A percentile compares a stretch with the other conserved stretches of the same genome.
Evolutionary conservation across 331 rosid genomes (phyloP).

Genomic region (Cydonia oblonga): DNA sequence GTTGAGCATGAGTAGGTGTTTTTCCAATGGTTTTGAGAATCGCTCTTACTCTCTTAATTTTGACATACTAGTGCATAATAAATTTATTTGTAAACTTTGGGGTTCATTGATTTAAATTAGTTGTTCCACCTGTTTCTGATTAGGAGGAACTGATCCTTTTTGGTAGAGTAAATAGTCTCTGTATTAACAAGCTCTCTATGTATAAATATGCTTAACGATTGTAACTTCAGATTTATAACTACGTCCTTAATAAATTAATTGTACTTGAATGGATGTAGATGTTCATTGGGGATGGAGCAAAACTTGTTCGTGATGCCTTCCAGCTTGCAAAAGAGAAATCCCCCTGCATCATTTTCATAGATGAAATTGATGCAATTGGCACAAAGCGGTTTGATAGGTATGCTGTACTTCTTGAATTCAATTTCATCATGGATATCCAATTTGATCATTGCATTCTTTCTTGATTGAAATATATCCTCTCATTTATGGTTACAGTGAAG

Average conservation of each 20-base stretch:
- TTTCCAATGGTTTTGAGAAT: not conserved
- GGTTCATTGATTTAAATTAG: not conserved
- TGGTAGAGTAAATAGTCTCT: not conserved
- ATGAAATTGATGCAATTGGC: constrained; percentile 96
- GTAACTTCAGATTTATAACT: not conserved
- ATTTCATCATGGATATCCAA: not conserved
- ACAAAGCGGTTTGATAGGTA: constrained; percentile 97
- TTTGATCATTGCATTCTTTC: not conserved
- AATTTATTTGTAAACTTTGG: not conserved
- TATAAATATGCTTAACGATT: not conserved
- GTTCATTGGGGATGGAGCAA: constrained; percentile 95
- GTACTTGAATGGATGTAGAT: constrained; percentile 34
- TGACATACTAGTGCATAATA: not conserved
- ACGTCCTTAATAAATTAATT: not conserved
- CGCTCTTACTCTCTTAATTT: too few species aligned
- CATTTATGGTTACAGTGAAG: constrained; percentile 50
- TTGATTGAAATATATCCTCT: constrained; percentile 9
- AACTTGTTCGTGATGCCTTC: constrained; percentile 94
- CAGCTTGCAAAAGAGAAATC: constrained; percentile 95
- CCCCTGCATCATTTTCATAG: constrained; percentile 91
- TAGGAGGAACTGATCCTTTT: not conserved
- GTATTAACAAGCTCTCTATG: too few species aligned
- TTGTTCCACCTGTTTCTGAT: not conserved
- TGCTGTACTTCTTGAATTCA: not conserved
- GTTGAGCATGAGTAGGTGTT: not conserved